Evolutionary conservation across 495 filamentous ascomycete species (phyloP), one percentile per base, ranked within the genome.

Genomic region (Haplographium delicatum): DNA sequence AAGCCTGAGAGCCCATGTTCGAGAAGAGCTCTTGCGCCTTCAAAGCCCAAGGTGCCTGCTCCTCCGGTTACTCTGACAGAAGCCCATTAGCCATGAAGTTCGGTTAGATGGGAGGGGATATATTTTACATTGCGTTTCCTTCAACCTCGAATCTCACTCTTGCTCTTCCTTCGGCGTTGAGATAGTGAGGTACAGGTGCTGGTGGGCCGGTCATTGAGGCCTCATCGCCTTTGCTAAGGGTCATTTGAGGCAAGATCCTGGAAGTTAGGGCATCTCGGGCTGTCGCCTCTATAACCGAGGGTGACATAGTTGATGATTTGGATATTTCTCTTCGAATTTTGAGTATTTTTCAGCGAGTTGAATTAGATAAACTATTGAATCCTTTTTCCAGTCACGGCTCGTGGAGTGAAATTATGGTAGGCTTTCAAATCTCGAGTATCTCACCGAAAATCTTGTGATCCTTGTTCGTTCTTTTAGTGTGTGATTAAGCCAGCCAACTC

Each of bases 1-100:
- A 87, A 66, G 15, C 76, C 76, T 3, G 70, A 57, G 1, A 81
- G 66, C 9, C 84, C 85, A 55, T 88, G 84, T 60, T 89, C 85
- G n/a, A 88, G 79, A 13, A 89, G 73, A 4, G 83, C 84, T 4
- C 72, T 70, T 2, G 74, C 73, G 8, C 74, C 70, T 4, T 71
- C 67, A 3, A 84, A 72, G 3, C 76, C 85, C 6, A 89, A 71
- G n/a, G 73, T 80, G 1, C 85, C 84, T 25, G 81, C 74, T 39
- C 85, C 84, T 16, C 85, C 85, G 20, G 85, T 86, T 23, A 89
- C 76, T 42, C 57, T 60, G 18, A n/a, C n/a, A n/a, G 6, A n/a
- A 5, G 15, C n/a, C 4, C 30, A 19, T 45, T 5, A 45, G 28
- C 37, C 5, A 8, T 20, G 20, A n/a, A n/a, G n/a, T 20, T 15